phyloP scores from a whole-genome alignment of 2,329 filamentous ascomycete species.

The Fusarium cyanostomum region DNA sequence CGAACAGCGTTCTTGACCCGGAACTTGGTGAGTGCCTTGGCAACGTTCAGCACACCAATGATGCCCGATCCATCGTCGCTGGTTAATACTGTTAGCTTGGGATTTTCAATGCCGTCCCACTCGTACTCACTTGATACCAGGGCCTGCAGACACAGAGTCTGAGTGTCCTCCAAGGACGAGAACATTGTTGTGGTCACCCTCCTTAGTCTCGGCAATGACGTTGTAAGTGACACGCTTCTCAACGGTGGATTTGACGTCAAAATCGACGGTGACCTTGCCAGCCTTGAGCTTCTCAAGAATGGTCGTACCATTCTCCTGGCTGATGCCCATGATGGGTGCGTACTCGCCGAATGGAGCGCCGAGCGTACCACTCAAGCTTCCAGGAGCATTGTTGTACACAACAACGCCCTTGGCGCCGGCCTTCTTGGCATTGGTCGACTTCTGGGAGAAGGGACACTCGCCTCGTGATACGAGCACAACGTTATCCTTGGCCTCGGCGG shows the following conservation, averaged over 20 bases:
- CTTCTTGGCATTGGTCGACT: slow-evolving; percentile 63
- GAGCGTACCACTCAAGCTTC: slow-evolving; percentile 62
- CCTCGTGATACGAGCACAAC: slow-evolving; percentile 70
- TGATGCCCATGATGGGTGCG: slow-evolving; percentile 63
- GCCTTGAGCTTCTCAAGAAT: slow-evolving; percentile 45
- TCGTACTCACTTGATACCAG: slow-evolving; percentile 68
- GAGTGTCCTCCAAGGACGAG: slow-evolving; percentile 59
- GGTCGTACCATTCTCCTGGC: slow-evolving; percentile 54
- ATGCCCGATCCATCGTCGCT: slow-evolving; percentile 68
- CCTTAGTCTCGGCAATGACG: slow-evolving; percentile 60
- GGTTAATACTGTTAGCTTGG: neutral
- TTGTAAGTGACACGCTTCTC: slow-evolving; percentile 60
- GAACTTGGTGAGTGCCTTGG: slow-evolving; percentile 54
- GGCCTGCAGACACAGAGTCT: slow-evolving; percentile 59
- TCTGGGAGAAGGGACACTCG: slow-evolving; percentile 65
- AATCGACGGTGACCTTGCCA: slow-evolving; percentile 46
- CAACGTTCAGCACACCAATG: slow-evolving; percentile 57
- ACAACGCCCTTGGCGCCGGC: slow-evolving; percentile 67
- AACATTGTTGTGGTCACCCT: slow-evolving; percentile 59
- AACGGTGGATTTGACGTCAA: slow-evolving; percentile 58
- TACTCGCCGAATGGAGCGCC: slow-evolving; percentile 58
- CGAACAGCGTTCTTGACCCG: slow-evolving; percentile 59
- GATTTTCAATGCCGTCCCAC: no score
- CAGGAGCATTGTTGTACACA: slow-evolving; percentile 70
- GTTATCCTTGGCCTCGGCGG: slow-evolving; percentile 60